These are phyloP conservation scores for Epichloe sibirici DNA, from an alignment of 2,329 filamentous ascomycete species.

Conservation along the genomic window DNA sequence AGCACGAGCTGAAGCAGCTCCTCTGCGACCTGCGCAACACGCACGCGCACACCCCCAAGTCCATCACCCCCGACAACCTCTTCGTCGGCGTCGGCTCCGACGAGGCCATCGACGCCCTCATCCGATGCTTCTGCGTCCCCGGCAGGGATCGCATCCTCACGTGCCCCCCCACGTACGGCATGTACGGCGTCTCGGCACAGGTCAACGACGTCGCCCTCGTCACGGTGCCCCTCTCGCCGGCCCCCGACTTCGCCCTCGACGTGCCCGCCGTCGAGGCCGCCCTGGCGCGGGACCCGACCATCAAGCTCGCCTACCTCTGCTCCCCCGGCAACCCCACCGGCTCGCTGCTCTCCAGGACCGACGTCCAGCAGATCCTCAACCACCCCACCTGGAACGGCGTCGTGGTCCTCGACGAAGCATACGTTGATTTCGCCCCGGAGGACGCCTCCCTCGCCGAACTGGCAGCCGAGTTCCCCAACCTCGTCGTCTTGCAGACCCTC, in stretches of 20 bases:
- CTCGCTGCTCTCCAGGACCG: constrained; percentile 60
- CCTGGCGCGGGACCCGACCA: constrained; percentile 45
- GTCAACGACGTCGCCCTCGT: constrained; percentile 85
- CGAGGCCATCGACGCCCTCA: constrained; percentile 88
- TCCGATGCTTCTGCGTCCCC: constrained; percentile 86
- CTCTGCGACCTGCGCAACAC: constrained; percentile 84
- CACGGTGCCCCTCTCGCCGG: constrained; percentile 67
- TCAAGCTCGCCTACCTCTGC: constrained; percentile 89
- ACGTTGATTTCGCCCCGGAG: constrained; percentile 77
- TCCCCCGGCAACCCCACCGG: constrained; percentile 88
- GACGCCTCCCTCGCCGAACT: constrained; percentile 77
- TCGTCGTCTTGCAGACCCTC: constrained; percentile 97
- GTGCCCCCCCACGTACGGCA: constrained; percentile 97
- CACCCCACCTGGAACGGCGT: constrained; percentile 94
- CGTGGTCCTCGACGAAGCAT: constrained; percentile 88
- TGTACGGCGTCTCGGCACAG: constrained; percentile 91
- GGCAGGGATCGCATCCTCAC: constrained; percentile 82
- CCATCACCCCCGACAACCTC: constrained; percentile 66
- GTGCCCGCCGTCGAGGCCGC: constrained; percentile 53
- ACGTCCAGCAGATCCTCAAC: constrained; percentile 61
- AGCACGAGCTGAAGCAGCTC: constrained; percentile 70
- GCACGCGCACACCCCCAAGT: constrained; percentile 62
- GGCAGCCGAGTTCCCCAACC: constrained; percentile 84
- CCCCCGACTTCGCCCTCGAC: constrained; percentile 64
- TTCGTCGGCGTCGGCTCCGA: constrained; percentile 95